phyloP scores from a whole-genome alignment of 1,284 basidiomycete genomes.

The Trichosporon sp. region DNA sequence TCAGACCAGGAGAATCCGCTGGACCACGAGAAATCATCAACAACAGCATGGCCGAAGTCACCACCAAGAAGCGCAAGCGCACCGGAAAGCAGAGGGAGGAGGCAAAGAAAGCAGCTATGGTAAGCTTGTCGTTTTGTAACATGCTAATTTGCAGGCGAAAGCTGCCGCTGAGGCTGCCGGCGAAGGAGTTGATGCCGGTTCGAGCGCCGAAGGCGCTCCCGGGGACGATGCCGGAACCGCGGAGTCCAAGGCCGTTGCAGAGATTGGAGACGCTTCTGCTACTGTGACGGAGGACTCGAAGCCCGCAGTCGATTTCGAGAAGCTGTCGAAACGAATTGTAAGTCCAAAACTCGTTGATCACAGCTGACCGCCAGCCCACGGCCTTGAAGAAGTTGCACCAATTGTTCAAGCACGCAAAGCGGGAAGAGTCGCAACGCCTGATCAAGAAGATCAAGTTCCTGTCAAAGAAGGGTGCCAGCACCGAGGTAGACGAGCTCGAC shows the following conservation, averaged over 20 bases:
- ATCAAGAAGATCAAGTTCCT: slow-evolving; percentile 74
- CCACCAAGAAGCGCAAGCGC: slow-evolving; percentile 42
- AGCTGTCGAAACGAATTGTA: slow-evolving; percentile 35
- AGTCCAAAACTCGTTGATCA: slow-evolving; percentile 6
- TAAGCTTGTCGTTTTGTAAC: slow-evolving; percentile 6
- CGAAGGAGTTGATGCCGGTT: too few species aligned
- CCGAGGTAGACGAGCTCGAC: slow-evolving; percentile 56
- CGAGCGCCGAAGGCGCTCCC: too few species aligned
- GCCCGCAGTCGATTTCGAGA: slow-evolving; percentile 24
- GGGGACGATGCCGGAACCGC: slow-evolving; percentile 17
- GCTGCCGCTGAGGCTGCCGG: background rate
- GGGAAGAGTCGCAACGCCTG: slow-evolving; percentile 74
- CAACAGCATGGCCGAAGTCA: slow-evolving; percentile 6
- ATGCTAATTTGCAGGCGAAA: slow-evolving; percentile 15
- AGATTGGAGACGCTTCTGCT: background rate
- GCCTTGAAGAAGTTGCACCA: slow-evolving; percentile 45
- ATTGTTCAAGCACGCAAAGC: slow-evolving; percentile 65
- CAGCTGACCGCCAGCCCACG: slow-evolving; percentile 31
- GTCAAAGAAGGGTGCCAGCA: slow-evolving; percentile 45
- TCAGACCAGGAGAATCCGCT: background rate
- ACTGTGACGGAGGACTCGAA: background rate
- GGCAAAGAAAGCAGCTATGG: slow-evolving; percentile 38
- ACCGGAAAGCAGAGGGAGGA: slow-evolving; percentile 45
- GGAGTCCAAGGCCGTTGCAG: background rate
- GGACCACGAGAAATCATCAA: background rate